A percentile compares a stretch with the other conserved stretches of the same genome.
These are phyloP conservation scores for Xylaria palmicola DNA, from an alignment of 495 filamentous ascomycete species.

Conservation along the genomic window DNA sequence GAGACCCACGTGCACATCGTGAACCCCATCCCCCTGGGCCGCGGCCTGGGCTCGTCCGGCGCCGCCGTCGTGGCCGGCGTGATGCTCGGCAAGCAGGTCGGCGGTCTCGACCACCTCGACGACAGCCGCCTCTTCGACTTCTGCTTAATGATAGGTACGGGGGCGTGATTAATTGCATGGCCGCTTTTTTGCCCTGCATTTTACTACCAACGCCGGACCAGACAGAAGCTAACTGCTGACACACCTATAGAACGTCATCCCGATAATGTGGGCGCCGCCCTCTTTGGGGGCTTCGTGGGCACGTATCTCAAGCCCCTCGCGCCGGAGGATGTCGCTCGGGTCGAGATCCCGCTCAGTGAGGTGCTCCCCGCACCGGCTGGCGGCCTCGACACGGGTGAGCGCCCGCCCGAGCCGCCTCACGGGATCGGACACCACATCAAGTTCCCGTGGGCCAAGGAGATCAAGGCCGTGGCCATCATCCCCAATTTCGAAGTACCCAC, in stretches of 20 bases:
- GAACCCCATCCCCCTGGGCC: constrained; percentile 88
- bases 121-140: constrained; percentile 89
- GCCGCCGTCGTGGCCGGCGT: constrained; percentile 95
- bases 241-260: constrained; percentile 75
- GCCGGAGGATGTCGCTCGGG: constrained; percentile 77
- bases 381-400: constrained; percentile 79
- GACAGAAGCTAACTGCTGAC: constrained; percentile 20
- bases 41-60: constrained; percentile 88
- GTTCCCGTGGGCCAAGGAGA: constrained; percentile 86
- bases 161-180: background rate
- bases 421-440: constrained; percentile 92
- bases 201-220: background rate
- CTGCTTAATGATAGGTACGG: constrained; percentile 83
- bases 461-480: constrained; percentile 93
- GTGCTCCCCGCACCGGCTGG: constrained; percentile 84
- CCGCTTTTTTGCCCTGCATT: background rate
- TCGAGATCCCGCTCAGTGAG: constrained; percentile 93
- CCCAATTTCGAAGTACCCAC: constrained; percentile 92
- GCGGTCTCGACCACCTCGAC: constrained; percentile 68
- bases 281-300: constrained; percentile 96
- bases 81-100: constrained; percentile 85
- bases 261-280: constrained; percentile 92
- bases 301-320: constrained; percentile 89
- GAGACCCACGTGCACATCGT: constrained; percentile 89
- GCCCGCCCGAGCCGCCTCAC: constrained; percentile 80